These are phyloP conservation scores for Coemansia sp. DNA, from an alignment of 371 early-diverging fungal species.

Conservation along the genomic window DNA sequence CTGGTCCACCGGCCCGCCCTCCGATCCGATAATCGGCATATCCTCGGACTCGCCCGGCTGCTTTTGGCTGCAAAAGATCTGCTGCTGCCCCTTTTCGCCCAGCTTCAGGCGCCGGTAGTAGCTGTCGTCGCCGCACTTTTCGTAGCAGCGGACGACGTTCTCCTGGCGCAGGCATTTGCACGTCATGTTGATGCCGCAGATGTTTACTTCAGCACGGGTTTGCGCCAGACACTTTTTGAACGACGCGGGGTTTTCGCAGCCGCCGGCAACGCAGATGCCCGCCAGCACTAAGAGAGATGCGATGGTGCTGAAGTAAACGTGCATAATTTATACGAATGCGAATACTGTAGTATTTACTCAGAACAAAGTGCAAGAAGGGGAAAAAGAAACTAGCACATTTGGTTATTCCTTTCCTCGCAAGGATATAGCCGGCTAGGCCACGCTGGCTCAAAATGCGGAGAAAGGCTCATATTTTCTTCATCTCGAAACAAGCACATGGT, in stretches of 20 bases:
- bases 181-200: constrained; percentile 49
- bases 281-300: too few relatives aligned
- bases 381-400: too few relatives aligned
- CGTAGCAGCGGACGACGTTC: constrained; percentile 38
- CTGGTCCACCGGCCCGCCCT: constrained; percentile 9
- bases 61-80: constrained; percentile 55
- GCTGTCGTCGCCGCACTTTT: constrained; percentile 43
- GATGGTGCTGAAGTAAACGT: too few relatives aligned
- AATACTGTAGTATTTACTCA: too few relatives aligned
- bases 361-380: too few relatives aligned
- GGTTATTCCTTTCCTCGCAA: too few relatives aligned
- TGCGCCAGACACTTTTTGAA: constrained; percentile 44
- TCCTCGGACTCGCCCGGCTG: constrained; percentile 67
- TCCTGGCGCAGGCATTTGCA: constrained; percentile 43
- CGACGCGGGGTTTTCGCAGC: constrained; percentile 39
- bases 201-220: constrained; percentile 45
- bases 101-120: constrained; percentile 25
- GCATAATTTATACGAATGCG: too few relatives aligned
- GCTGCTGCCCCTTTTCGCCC: constrained; percentile 41
- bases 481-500: too few relatives aligned
- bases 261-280: constrained; percentile 2
- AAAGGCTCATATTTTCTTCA: too few relatives aligned
- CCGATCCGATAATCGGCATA: constrained; percentile 49
- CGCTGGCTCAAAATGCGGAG: too few relatives aligned
- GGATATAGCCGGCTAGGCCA: too few relatives aligned